Base-by-base conservation (phyloP, 768 basidiomycete genomes). In the Tylopilus intermedius region DNA sequence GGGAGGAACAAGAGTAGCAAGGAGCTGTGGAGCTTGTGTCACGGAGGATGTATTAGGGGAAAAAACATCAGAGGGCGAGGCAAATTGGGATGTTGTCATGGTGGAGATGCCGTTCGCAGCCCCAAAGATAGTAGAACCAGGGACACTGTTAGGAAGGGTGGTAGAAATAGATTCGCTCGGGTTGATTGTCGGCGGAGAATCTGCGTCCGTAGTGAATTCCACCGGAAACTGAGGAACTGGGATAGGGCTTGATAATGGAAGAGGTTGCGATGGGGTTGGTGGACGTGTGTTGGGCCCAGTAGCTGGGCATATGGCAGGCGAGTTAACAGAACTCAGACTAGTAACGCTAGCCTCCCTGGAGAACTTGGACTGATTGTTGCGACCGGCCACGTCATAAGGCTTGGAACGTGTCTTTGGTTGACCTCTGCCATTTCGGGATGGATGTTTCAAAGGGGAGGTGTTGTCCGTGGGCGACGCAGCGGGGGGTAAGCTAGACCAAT, bases 401-500 rank as follows among this genome's bases (percentile, higher is more conserved):
- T 89, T 90, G 4, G 79, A 76, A 27, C 88, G 81, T 55, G 79
- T 82, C 66, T 80, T 84, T 10, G 61, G 57, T 24, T 67, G 63
- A 26, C 78, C 75, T 53, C 77, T 81, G 60, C 79, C 71, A 42
- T 67, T 70, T 52, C 74, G 71, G 39, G 61, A 45, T 30, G 61
- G 78, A 53, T 79, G 74, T 61, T 80, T 84, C 26, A 74, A 72
- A 9, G 76, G 73, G 6, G 75, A 74, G 39, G 72, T 65, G 27
- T 57, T 58, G 11, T 78, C 76, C 1, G 55, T 47, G 15, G 60
- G 54, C 35, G 62, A 55, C 11, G 58, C 56, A 40, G 37, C 42
- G 13, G 53, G 43, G 8, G 67, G 59, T 15, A 71, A 60, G 60
- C 72, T 73, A 13, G 77, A 66, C 84, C 83, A 85, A 27, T 81